Percentiles rank a stretch among this genome's conserved stretches.
phyloP scores from a whole-genome alignment of 2,329 filamentous ascomycete species.

The Cladophialophora carrionii region DNA sequence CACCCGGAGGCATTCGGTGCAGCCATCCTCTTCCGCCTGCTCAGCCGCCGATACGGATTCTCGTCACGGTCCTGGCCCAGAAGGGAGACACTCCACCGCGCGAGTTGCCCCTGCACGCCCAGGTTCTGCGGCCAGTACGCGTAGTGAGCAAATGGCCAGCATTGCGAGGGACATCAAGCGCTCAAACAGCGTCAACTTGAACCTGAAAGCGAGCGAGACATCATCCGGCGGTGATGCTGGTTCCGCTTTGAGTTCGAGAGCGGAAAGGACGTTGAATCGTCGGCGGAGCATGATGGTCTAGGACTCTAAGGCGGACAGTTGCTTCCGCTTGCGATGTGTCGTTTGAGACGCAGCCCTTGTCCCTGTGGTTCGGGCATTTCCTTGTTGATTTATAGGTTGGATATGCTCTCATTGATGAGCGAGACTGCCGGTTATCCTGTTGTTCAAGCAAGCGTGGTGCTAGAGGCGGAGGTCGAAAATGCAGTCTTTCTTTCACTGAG shows the following conservation, averaged over 20 bases:
- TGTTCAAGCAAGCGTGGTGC: constrained; percentile 10
- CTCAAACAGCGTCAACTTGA: constrained; percentile 27
- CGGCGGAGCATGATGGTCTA: constrained; percentile 37
- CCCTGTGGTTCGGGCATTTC: neutral
- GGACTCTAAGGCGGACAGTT: neutral
- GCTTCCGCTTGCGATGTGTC: neutral
- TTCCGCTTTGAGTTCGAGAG: constrained; percentile 11
- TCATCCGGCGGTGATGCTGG: neutral
- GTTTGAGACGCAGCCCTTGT: neutral
- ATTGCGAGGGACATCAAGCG: constrained; percentile 21
- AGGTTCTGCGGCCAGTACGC: constrained; percentile 18
- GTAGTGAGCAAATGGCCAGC: constrained; percentile 6
- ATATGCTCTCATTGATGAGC: neutral
- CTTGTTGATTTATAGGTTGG: constrained; percentile 15
- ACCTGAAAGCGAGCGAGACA: constrained; percentile 3
- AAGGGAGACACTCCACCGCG: neutral
- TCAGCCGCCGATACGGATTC: constrained; percentile 2
- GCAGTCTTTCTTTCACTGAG: neutral
- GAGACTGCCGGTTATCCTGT: neutral
- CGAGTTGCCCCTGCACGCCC: constrained; percentile 14
- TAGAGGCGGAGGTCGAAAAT: neutral
- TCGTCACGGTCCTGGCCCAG: neutral
- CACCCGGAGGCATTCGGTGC: constrained; percentile 27
- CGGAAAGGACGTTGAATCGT: constrained; percentile 33
- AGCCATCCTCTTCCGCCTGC: constrained; percentile 22